Evolutionary conservation across 2,329 filamentous ascomycete species (phyloP).

Genomic region (Phyllosticta citrichinensis): DNA sequence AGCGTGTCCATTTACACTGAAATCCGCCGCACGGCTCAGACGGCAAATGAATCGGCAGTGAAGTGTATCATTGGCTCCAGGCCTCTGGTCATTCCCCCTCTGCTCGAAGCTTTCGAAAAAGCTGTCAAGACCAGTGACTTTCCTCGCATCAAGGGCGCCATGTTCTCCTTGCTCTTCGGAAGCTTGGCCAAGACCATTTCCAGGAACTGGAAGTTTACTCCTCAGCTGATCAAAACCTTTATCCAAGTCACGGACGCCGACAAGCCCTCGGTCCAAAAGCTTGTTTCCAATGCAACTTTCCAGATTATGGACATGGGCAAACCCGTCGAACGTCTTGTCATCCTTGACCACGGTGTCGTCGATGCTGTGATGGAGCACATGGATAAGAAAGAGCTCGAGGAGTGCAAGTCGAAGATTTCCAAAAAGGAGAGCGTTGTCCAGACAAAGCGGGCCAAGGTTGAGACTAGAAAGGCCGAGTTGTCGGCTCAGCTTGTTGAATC

Average conservation of each 20-base stretch:
- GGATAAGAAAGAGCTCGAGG: constrained; percentile 33
- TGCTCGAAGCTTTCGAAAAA: constrained; percentile 67
- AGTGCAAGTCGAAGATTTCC: constrained; percentile 51
- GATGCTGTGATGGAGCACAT: constrained; percentile 47
- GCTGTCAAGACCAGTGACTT: constrained; percentile 74
- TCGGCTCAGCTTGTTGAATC: constrained; percentile 71
- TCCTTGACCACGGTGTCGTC: constrained; percentile 63
- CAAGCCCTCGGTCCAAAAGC: constrained; percentile 85
- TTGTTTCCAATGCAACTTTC: constrained; percentile 72
- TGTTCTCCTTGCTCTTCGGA: constrained; percentile 85
- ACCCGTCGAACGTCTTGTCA: constrained; percentile 73
- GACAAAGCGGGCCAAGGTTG: constrained; percentile 65
- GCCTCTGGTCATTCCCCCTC: constrained; percentile 78
- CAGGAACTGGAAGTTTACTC: constrained; percentile 90
- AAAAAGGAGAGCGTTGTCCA: constrained; percentile 65
- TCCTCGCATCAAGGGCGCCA: constrained; percentile 84
- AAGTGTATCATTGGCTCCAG: constrained; percentile 84
- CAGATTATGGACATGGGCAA: constrained; percentile 88
- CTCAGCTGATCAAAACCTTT: constrained; percentile 79
- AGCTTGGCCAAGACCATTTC: constrained; percentile 79
- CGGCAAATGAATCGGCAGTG: constrained; percentile 82
- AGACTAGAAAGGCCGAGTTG: constrained; percentile 70
- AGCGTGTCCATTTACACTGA: constrained; percentile 89
- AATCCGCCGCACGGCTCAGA: constrained; percentile 87
- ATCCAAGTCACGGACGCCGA: constrained; percentile 84